A percentile compares a stretch with the other conserved stretches of the same genome.
Conservation (phyloP, 768 basidiomycete species). For the Hysterangium stoloniferum region DNA sequence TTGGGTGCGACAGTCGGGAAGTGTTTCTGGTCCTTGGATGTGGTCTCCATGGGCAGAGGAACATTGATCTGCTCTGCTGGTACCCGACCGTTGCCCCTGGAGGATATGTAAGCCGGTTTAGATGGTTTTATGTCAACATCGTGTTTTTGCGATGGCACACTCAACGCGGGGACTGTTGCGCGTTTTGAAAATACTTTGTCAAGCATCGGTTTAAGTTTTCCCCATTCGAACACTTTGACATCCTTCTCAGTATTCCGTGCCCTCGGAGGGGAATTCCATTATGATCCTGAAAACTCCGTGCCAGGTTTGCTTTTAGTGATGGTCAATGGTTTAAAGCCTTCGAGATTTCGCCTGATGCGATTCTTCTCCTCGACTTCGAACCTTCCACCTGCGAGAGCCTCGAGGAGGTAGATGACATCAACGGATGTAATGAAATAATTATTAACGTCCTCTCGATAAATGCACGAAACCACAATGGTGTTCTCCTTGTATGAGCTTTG, state of each 20-base stretch:
- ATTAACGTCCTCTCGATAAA: constrained; percentile 72
- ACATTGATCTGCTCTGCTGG: too few relatives aligned
- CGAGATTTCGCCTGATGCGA: constrained; percentile 87
- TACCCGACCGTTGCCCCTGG: too few relatives aligned
- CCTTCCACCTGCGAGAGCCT: constrained; percentile 62
- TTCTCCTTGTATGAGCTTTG: constrained; percentile 67
- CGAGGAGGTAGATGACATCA: constrained; percentile 90
- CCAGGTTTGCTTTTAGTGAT: constrained; percentile 80
- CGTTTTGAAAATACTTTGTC: constrained; percentile 80
- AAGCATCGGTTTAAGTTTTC: constrained; percentile 56
- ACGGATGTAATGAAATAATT: constrained; percentile 89
- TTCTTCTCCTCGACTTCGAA: constrained; percentile 97
- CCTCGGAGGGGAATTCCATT: constrained; percentile 95
- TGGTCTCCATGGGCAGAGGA: too few relatives aligned
- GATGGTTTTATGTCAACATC: too few relatives aligned
- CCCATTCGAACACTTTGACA: constrained; percentile 82
- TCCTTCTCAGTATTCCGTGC: constrained; percentile 98
- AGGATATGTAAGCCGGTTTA: too few relatives aligned
- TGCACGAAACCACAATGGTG: constrained; percentile 89
- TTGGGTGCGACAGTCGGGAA: too few relatives aligned
- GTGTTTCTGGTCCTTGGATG: too few relatives aligned
- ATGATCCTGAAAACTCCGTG: constrained; percentile 86
- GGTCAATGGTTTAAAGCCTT: constrained; percentile 85
- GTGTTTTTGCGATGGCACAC: too few relatives aligned
- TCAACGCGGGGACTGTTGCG: too few relatives aligned